Conservation (phyloP, 345 rosid species). For the Aquilaria malaccensis region DNA sequence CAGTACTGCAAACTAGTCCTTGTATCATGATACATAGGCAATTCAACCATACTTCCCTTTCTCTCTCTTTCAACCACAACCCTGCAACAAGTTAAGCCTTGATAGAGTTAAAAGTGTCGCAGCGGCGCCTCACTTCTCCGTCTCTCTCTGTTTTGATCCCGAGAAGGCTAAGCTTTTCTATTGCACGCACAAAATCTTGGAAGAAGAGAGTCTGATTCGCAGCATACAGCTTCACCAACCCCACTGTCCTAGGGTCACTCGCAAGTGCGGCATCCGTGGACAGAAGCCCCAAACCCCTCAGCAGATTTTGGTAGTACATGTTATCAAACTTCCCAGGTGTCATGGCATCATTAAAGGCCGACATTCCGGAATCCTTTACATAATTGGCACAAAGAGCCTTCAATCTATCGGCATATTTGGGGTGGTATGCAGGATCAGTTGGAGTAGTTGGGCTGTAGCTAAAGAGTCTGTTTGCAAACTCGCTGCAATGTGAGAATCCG, state of each 20-base stretch:
- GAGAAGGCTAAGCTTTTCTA: slow-evolving; percentile 62
- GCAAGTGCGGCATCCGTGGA: slow-evolving; percentile 61
- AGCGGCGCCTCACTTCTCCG: slow-evolving; percentile 82
- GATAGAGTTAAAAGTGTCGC: slow-evolving; percentile 57
- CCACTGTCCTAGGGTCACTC: slow-evolving; percentile 43
- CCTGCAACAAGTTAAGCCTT: background rate
- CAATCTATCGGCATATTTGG: slow-evolving; percentile 53
- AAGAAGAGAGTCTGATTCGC: slow-evolving; percentile 53
- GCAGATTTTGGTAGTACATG: slow-evolving; percentile 62
- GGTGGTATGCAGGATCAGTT: slow-evolving; percentile 29
- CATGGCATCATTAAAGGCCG: slow-evolving; percentile 85
- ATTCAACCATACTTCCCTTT: no score
- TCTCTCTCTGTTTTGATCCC: slow-evolving; percentile 70
- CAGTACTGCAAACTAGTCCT: no score
- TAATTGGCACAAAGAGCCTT: slow-evolving; percentile 50
- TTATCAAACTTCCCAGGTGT: slow-evolving; percentile 84
- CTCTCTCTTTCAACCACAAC: background rate
- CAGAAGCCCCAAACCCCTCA: slow-evolving; percentile 68
- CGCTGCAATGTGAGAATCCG: slow-evolving; percentile 73
- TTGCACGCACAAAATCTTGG: slow-evolving; percentile 56
- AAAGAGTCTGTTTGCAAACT: slow-evolving; percentile 25
- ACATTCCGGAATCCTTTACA: slow-evolving; percentile 41
- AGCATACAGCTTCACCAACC: slow-evolving; percentile 62
- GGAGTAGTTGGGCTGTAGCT: slow-evolving; percentile 25
- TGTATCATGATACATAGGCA: no score